Percentiles rank a stretch among this genome's conserved stretches.
Conservation (phyloP, 2,329 filamentous ascomycete genomes). For the Fusarium buharicum region DNA sequence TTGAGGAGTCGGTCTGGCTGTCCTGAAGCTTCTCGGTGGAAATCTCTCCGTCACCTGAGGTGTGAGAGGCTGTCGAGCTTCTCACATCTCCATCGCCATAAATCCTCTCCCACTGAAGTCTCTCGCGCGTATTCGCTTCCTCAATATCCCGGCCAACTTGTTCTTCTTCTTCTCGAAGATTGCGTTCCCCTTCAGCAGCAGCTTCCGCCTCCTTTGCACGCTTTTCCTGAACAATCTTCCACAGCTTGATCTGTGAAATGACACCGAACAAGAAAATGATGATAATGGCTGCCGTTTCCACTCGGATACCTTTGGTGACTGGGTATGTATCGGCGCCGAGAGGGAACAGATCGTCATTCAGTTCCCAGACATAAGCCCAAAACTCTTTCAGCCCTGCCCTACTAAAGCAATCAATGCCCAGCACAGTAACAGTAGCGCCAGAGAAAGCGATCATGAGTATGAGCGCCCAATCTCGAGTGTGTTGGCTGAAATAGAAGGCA, state of each 20-base stretch:
- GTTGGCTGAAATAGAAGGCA: slow-evolving; percentile 79
- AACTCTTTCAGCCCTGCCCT: slow-evolving; percentile 94
- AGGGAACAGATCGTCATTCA: slow-evolving; percentile 85
- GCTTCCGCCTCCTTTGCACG: slow-evolving; percentile 64
- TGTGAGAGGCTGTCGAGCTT: slow-evolving; percentile 53
- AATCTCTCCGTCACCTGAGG: slow-evolving; percentile 63
- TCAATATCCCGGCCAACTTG: slow-evolving; percentile 75
- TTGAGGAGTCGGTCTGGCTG: slow-evolving; percentile 51
- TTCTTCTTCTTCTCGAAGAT: slow-evolving; percentile 73
- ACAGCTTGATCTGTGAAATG: slow-evolving; percentile 85
- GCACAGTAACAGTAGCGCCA: slow-evolving; percentile 79
- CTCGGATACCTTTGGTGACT: slow-evolving; percentile 84
- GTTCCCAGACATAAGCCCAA: slow-evolving; percentile 89
- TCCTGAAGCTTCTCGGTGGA: slow-evolving; percentile 57
- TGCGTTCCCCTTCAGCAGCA: slow-evolving; percentile 61
- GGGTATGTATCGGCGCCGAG: slow-evolving; percentile 81
- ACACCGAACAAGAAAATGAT: slow-evolving; percentile 80
- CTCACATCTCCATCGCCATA: slow-evolving; percentile 70
- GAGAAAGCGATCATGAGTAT: slow-evolving; percentile 82
- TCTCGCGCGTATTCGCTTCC: slow-evolving; percentile 68
- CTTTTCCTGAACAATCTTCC: slow-evolving; percentile 78
- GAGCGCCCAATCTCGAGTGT: slow-evolving; percentile 80
- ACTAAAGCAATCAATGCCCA: slow-evolving; percentile 93
- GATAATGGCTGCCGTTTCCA: slow-evolving; percentile 82
- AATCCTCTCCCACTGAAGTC: slow-evolving; percentile 77